A percentile compares a stretch with the other conserved stretches of the same genome.
phyloP scores from a whole-genome alignment of 495 filamentous ascomycete genomes.

The Penicillium arizonense region DNA sequence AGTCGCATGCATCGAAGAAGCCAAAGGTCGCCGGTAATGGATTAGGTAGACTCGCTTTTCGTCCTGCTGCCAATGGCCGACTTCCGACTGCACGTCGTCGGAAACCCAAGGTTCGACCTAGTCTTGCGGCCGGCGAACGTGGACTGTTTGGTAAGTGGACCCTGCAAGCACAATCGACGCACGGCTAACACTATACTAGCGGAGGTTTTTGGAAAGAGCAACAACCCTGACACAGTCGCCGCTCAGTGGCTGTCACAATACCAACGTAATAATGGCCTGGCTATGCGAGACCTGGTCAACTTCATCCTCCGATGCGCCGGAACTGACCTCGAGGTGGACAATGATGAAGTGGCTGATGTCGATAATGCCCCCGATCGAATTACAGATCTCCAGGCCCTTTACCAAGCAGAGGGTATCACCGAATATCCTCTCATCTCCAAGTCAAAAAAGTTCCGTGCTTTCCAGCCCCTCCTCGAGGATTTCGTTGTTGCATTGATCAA shows the following conservation, averaged over 20 bases:
- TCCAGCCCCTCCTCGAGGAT: slow-evolving; percentile 69
- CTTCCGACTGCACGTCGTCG: slow-evolving; percentile 42
- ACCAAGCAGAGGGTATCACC: slow-evolving; percentile 71
- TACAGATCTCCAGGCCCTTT: slow-evolving; percentile 76
- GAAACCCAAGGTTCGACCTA: slow-evolving; percentile 59
- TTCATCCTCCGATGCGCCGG: slow-evolving; percentile 83
- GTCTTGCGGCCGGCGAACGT: slow-evolving; percentile 59
- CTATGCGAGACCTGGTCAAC: slow-evolving; percentile 82
- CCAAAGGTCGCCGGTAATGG: slow-evolving; percentile 61
- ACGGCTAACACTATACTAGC: slow-evolving; percentile 45
- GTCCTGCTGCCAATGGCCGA: slow-evolving; percentile 47
- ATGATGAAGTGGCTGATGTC: slow-evolving; percentile 79
- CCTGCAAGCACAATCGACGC: background rate
- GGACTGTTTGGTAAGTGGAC: slow-evolving; percentile 74
- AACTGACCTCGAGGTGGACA: slow-evolving; percentile 68
- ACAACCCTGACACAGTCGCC: slow-evolving; percentile 70
- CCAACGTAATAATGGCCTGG: slow-evolving; percentile 60
- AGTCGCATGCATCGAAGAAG: slow-evolving; percentile 44
- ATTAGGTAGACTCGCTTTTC: slow-evolving; percentile 46
- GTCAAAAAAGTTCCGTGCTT: slow-evolving; percentile 65
- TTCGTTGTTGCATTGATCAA: slow-evolving; percentile 76
- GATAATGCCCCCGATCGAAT: slow-evolving; percentile 72
- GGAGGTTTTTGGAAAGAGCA: slow-evolving; percentile 75
- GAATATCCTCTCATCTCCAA: slow-evolving; percentile 94
- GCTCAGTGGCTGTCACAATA: slow-evolving; percentile 77